These are phyloP conservation scores for Astrocystis sublimbata DNA, from an alignment of 495 filamentous ascomycete species.

Conservation along the genomic window DNA sequence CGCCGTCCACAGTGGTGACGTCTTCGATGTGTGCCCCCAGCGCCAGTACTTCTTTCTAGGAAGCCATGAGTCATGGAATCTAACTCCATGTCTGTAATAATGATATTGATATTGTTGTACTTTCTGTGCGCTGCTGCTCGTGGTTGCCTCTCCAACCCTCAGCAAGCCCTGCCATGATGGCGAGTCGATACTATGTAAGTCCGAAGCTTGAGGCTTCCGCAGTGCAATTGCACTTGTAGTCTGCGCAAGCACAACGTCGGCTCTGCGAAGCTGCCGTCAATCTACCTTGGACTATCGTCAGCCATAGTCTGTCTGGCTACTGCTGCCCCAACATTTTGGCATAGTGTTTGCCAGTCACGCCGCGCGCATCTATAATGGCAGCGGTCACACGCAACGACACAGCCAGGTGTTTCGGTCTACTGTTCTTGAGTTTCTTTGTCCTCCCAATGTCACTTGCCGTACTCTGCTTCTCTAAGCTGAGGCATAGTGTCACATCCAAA, in stretches of 20 bases:
- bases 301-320: not conserved
- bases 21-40: not conserved
- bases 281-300: not conserved
- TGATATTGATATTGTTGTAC: not conserved
- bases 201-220: not conserved
- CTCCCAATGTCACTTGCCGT: constrained; percentile 41
- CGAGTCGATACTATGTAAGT: not conserved
- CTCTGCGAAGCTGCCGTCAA: not conserved
- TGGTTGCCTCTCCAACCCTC: not conserved
- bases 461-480: constrained; percentile 7
- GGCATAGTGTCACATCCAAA: not conserved
- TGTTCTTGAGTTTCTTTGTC: constrained; percentile 52
- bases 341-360: not conserved
- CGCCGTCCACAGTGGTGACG: not conserved
- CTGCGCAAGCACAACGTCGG: not conserved
- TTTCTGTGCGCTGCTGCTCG: not conserved
- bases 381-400: constrained; percentile 31
- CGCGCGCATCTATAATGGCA: not conserved
- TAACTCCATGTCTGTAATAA: not conserved
- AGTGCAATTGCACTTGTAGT: not conserved
- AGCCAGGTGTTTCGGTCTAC: constrained; percentile 49
- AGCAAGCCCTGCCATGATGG: not conserved
- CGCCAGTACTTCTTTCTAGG: not conserved
- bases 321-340: no score
- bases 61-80: not conserved